A percentile compares a stretch with the other conserved stretches of the same genome.
These are phyloP conservation scores for Sugiyamaella xylanicola DNA, from an alignment of 1,139 yeast genomes.

Conservation along the genomic window DNA sequence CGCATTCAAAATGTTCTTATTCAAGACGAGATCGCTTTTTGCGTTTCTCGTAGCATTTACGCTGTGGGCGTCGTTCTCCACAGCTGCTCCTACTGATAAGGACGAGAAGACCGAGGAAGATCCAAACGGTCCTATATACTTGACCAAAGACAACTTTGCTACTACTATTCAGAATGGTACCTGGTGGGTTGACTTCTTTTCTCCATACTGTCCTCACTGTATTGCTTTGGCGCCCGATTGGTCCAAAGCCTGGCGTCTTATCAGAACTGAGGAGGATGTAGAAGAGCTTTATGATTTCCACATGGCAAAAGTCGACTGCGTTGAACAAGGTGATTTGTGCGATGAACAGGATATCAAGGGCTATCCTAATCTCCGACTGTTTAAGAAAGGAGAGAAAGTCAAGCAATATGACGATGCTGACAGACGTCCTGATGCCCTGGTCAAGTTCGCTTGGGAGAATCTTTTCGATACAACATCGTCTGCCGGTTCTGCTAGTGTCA, in stretches of 20 bases:
- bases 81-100: constrained; percentile 6
- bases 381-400: constrained; percentile 39
- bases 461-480: constrained; percentile 11
- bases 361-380: constrained; percentile 44
- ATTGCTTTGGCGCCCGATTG: constrained; percentile 45
- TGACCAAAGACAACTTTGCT: constrained; percentile 25
- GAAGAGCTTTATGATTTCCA: constrained; percentile 34
- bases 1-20: too few species aligned
- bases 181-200: constrained; percentile 47
- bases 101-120: constrained; percentile 5
- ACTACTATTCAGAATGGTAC: constrained; percentile 34
- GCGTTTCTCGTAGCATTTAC: background rate
- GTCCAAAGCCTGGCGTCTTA: constrained; percentile 36
- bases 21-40: background rate
- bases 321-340: constrained; percentile 47
- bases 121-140: constrained; percentile 6
- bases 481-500: background rate
- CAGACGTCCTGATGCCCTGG: constrained; percentile 22
- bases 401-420: constrained; percentile 32
- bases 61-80: background rate
- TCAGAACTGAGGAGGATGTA: constrained; percentile 29
- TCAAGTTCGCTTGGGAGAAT: constrained; percentile 20
- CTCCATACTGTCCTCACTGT: constrained; percentile 49
- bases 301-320: constrained; percentile 46
- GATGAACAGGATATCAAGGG: constrained; percentile 34